Evolutionary conservation across 2,329 filamentous ascomycete genomes (phyloP), one percentile per base, ranked within the genome.

Genomic region (Cladosporium austrohemisphaericum): DNA sequence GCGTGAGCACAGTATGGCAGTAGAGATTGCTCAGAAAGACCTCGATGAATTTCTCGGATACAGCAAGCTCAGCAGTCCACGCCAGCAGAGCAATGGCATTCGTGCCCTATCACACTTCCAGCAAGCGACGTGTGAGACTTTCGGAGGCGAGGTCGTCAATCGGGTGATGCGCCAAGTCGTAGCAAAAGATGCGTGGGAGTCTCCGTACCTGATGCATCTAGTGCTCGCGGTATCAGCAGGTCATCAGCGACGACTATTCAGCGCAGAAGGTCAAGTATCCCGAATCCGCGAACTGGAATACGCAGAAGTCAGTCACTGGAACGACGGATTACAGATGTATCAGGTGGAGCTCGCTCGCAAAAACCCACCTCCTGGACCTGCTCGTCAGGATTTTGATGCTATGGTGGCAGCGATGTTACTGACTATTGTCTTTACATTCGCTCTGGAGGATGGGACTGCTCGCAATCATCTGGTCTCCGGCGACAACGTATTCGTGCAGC

Each of bases 171-270:
- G 55, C 13, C 13, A 26, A 20, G 43, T 51, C 18, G 55, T 57
- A 3, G 41, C 44, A 11, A 50, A 46, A 9, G 32, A 46, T 18
- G 53, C 51, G 14, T 60, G 56, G 55, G 25, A 49, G n/a, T 36
- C 51, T 35, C 52, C 55, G 2, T 54, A 52, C 14, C 49, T 60
- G 2, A 60, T 57, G 55, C 56, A 58, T 26, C 51, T 60, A 52
- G 41, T 53, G 11, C 43, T 60, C 10, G 57, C 57, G 9, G 53
- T 58, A 4, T 52, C 54, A 11, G 29, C 41, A 20, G 57, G 53
- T 5, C 45, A 48, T 26, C 47, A 52, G 13, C 46, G 36, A 41
- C 43, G 52, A 3, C 31, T 50, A 5, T 31, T 43, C n/a, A 31
- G 23, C 1, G 5, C 23, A 14, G 11, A 28, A 13, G 37, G 31